Evolutionary conservation across 805 yeast species (phyloP).

Genomic region (Kodamaea restingae): DNA sequence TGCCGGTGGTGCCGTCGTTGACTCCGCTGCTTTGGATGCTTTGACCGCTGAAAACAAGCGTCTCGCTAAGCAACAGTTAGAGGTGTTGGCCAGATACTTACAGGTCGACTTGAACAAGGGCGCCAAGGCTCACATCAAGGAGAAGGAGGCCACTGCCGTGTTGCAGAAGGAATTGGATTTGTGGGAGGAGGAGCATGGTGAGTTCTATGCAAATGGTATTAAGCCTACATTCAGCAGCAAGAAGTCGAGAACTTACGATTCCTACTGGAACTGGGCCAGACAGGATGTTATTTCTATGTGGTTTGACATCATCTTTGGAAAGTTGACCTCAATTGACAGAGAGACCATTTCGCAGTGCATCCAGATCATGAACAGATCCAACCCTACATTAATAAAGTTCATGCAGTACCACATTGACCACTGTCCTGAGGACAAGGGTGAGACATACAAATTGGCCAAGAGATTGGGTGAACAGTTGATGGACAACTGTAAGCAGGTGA

Average conservation of each 20-base stretch:
- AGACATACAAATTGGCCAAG: constrained; percentile 87
- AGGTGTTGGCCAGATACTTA: constrained; percentile 91
- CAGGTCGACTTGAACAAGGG: constrained; percentile 90
- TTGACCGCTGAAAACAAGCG: constrained; percentile 65
- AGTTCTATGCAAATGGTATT: constrained; percentile 87
- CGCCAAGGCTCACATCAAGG: constrained; percentile 73
- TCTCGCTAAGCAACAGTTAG: constrained; percentile 75
- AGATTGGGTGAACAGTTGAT: constrained; percentile 88
- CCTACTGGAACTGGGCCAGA: constrained; percentile 99
- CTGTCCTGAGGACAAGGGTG: constrained; percentile 79
- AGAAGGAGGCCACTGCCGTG: constrained; percentile 78
- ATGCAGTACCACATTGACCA: constrained; percentile 92
- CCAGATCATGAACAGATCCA: constrained; percentile 95
- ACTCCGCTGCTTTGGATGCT: constrained; percentile 91
- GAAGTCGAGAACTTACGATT: constrained; percentile 94
- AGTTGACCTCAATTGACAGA: constrained; percentile 83
- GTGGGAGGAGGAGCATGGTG: constrained; percentile 83
- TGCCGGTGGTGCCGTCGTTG: constrained; percentile 84
- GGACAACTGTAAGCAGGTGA: constrained; percentile 89
- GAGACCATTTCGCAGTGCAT: constrained; percentile 96
- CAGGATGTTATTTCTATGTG: constrained; percentile 93
- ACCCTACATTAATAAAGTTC: constrained; percentile 87
- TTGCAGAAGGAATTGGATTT: constrained; percentile 89
- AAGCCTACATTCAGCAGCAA: constrained; percentile 83
- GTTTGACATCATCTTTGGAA: constrained; percentile 94